phyloP scores from a whole-genome alignment of 73 alveolate genomes.

The Stentor roeselii region DNA sequence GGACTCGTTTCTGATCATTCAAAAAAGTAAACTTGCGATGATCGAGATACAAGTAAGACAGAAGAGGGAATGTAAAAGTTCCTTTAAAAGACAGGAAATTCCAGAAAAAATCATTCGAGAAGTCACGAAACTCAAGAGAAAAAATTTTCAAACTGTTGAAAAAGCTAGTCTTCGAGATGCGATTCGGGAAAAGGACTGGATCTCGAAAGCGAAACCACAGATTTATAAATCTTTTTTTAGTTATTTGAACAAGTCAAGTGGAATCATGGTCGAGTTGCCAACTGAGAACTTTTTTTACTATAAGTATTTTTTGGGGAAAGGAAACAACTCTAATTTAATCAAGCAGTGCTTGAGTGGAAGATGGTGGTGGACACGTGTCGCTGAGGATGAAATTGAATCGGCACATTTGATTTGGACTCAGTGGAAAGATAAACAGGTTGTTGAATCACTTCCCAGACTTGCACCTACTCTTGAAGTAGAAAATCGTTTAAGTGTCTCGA shows the following conservation, averaged over 20 bases:
- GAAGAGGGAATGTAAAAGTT: neutral
- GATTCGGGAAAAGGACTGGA: slow-evolving; percentile 15
- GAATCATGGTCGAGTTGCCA: neutral
- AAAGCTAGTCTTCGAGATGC: neutral
- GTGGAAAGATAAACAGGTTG: neutral
- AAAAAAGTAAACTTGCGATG: neutral
- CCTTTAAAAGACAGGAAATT: neutral
- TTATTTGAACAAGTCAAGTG: neutral
- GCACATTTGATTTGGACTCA: slow-evolving; percentile 55
- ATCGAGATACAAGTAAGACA: neutral
- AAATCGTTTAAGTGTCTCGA: neutral
- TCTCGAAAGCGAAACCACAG: neutral
- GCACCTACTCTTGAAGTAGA: neutral
- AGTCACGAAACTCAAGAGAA: neutral
- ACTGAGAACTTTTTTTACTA: slow-evolving; percentile 20
- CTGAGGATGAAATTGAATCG: slow-evolving; percentile 24
- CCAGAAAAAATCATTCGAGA: neutral
- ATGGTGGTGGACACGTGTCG: slow-evolving; percentile 79
- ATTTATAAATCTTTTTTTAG: neutral
- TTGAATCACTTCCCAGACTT: neutral
- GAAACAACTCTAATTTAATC: slow-evolving; percentile 62
- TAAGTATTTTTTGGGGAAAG: slow-evolving; percentile 73
- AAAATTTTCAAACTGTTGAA: neutral
- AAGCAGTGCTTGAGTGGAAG: slow-evolving; percentile 51
- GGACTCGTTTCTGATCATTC: neutral